Evolutionary conservation across 2,329 filamentous ascomycete genomes (phyloP), one percentile per base, ranked within the genome.

Genomic region (Cryphonectria carpinicola): DNA sequence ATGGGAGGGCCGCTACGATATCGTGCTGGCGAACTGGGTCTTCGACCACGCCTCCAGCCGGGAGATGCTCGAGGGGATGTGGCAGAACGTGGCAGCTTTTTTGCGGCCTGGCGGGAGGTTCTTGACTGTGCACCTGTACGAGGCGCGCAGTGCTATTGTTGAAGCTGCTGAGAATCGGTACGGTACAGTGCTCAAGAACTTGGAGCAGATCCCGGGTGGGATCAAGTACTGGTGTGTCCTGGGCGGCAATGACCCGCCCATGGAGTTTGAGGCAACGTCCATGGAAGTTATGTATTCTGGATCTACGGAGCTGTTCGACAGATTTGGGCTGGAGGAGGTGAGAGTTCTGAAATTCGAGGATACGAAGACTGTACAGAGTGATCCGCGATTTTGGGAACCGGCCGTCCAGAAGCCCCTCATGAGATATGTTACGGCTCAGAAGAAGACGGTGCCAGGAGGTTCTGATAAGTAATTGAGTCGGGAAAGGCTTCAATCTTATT

Each of bases 1-100:
- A 14, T 32, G 54, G 25, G 37, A 25, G n/a, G 63, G 58, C 1
- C 54, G 58, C 8, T 76, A 76, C 54, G 74, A 76, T 49, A 25
- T 75, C 17, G 73, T 76, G 35, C 67, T 74, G 67, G 74, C 67
- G 7, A 72, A 72, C 60, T 74, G 74, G 72, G 37, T 74, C 8
- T 73, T 75, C 49, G 72, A 72, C 64, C 71, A 74, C 54, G 74
- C 70, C 28, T 58, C 63, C 11, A 63, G 28, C n/a, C 13, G 56
- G 1, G 69, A 60, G 17, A 58, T 46, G 58, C 60, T 73, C 35
- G 73, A 76, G 49, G 69, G n/a, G 32, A 75, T 76, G 70, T 73
- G 71, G 52, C 61, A 58, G 35, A 76, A 74, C 66, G 63, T 60
- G 6, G 54, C 41, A 6, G 19, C 43, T 1, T 70, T 70, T 19